These are phyloP conservation scores for Decorospora gaudefroyi DNA, from an alignment of 2,329 filamentous ascomycete genomes.

Conservation along the genomic window DNA sequence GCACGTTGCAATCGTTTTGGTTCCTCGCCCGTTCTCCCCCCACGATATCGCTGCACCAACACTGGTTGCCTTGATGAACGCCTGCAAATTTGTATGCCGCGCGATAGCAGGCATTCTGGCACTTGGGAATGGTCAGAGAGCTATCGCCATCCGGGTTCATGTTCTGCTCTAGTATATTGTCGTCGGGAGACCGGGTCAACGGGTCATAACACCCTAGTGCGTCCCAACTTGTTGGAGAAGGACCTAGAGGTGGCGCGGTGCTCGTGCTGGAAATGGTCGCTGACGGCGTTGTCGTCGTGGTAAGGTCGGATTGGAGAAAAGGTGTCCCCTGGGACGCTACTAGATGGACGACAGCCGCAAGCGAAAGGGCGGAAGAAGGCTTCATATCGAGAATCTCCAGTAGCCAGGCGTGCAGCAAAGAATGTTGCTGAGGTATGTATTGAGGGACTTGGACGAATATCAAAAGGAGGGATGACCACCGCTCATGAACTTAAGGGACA, in stretches of 20 bases:
- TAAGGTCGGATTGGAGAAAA: no score
- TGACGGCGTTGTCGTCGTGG: slow-evolving; percentile 1
- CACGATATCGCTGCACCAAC: not conserved
- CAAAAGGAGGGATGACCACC: no score
- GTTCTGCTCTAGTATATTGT: slow-evolving; percentile 20
- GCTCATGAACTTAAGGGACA: no score
- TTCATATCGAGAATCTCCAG: no score
- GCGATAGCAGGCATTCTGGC: slow-evolving; percentile 13
- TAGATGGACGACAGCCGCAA: no score
- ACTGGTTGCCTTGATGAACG: not conserved
- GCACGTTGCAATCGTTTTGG: not conserved
- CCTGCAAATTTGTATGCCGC: slow-evolving; percentile 3
- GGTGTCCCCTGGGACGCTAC: no score
- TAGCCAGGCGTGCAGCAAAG: no score
- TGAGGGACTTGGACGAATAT: no score
- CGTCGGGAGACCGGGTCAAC: not conserved
- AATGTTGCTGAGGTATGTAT: no score
- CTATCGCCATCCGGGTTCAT: slow-evolving; percentile 7
- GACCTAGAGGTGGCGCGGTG: slow-evolving; percentile 9
- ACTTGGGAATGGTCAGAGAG: slow-evolving; percentile 7
- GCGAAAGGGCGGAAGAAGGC: no score
- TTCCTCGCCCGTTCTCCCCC: not conserved
- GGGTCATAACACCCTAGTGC: slow-evolving; percentile 17
- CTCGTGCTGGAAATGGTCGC: slow-evolving; percentile 3
- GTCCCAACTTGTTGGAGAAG: slow-evolving; percentile 20